phyloP scores from a whole-genome alignment of 108 stramenopile genomes.

The Cyclotella choctawhatcheeana region DNA sequence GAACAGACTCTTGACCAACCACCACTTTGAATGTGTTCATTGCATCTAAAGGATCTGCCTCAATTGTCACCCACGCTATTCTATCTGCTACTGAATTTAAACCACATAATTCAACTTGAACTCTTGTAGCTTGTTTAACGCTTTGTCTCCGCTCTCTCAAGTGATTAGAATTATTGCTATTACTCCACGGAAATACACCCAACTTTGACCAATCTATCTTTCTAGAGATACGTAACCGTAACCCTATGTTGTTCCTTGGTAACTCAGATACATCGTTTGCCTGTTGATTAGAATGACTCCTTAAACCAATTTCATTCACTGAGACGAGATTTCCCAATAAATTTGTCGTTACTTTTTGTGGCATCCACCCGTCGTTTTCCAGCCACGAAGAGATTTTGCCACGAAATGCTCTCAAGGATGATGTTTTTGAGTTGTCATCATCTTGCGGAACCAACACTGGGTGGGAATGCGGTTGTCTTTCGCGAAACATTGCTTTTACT shows the following conservation, averaged over 20 bases:
- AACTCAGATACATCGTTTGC: background rate
- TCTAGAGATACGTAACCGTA: constrained; percentile 42
- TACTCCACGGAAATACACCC: constrained; percentile 51
- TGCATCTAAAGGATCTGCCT: constrained; percentile 42
- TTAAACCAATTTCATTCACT: constrained; percentile 35
- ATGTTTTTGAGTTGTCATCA: background rate
- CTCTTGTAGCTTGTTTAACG: constrained; percentile 15
- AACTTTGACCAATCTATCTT: constrained; percentile 49
- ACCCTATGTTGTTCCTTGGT: constrained; percentile 19
- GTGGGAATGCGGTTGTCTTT: constrained; percentile 17
- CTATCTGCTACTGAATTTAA: constrained; percentile 28
- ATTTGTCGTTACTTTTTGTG: constrained; percentile 25
- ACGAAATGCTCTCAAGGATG: background rate
- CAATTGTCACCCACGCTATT: constrained; percentile 17
- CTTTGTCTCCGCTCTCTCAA: background rate
- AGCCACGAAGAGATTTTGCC: constrained; percentile 32
- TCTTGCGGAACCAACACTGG: background rate
- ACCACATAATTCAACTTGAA: constrained; percentile 40
- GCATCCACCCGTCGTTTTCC: constrained; percentile 55
- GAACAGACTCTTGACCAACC: constrained; percentile 30
- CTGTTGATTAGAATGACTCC: background rate
- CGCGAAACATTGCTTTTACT: constrained; percentile 27
- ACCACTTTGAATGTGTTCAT: constrained; percentile 24
- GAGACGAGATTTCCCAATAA: constrained; percentile 44
- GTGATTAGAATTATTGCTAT: background rate